Conservation (phyloP, 2,329 filamentous ascomycete species). For the Mycosphaerella arachidis region DNA sequence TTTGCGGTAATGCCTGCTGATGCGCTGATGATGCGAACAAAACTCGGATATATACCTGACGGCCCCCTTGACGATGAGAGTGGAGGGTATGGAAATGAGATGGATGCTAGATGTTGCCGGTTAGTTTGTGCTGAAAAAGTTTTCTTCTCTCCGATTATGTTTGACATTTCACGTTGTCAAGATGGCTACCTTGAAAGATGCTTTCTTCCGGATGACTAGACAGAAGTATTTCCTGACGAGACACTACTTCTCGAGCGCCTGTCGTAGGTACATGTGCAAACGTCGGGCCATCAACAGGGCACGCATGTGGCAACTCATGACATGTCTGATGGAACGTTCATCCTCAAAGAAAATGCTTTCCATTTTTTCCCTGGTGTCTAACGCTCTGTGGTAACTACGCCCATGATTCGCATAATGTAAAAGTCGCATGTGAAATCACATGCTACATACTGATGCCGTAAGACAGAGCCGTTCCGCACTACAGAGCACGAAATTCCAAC, state of each 20-base stretch:
- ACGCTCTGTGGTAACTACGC: neutral
- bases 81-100: neutral
- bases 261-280: too few species aligned
- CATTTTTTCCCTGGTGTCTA: neutral
- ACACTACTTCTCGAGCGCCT: too few species aligned
- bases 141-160: neutral
- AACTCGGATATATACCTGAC: neutral
- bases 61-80: neutral
- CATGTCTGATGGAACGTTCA: too few species aligned
- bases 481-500: neutral
- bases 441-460: neutral
- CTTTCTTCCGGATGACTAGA: too few species aligned
- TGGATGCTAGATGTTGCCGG: neutral
- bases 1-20: neutral
- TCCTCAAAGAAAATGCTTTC: neutral
- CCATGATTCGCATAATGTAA: neutral
- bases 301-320: too few species aligned
- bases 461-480: neutral
- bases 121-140: slow-evolving; percentile 1
- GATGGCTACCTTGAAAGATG: too few species aligned
- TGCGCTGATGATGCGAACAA: neutral
- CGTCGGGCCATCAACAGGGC: too few species aligned
- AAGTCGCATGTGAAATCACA: neutral
- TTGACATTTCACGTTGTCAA: neutral
- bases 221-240: neutral